phyloP scores from a whole-genome alignment of 2,329 filamentous ascomycete genomes.

The Pseudocercospora fijiensis region DNA sequence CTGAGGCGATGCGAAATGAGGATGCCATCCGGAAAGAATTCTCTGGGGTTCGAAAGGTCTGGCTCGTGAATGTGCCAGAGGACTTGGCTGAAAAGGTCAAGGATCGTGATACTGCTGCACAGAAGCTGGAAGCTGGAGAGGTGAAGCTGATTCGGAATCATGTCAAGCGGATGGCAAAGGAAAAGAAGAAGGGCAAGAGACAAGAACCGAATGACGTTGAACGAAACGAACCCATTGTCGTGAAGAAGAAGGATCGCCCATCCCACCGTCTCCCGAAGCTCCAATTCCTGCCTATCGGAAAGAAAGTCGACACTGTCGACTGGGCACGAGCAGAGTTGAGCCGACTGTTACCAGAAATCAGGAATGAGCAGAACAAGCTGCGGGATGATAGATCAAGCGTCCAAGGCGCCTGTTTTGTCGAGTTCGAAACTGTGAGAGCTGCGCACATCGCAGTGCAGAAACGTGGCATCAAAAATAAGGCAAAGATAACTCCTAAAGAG shows the following conservation, averaged over 20 bases:
- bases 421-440: conserved; percentile 76
- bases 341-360: conserved; percentile 69
- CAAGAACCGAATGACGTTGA: conserved; percentile 14
- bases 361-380: conserved; percentile 65
- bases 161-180: conserved; percentile 31
- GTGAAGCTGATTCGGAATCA: conserved; percentile 43
- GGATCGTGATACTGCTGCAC: conserved; percentile 44
- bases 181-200: conserved; percentile 26
- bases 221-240: conserved; percentile 49
- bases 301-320: conserved; percentile 87
- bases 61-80: conserved; percentile 48
- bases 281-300: conserved; percentile 64
- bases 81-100: conserved; percentile 46
- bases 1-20: conserved; percentile 43
- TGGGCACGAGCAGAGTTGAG: conserved; percentile 77
- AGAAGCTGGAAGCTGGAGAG: conserved; percentile 47
- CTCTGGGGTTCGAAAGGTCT: conserved; percentile 44
- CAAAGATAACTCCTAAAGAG: conserved; percentile 41
- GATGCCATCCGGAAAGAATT: conserved; percentile 41
- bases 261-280: conserved; percentile 59
- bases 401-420: conserved; percentile 77
- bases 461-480: conserved; percentile 23
- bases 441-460: conserved; percentile 77
- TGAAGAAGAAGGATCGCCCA: conserved; percentile 62
- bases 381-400: conserved; percentile 64